Evolutionary conservation across 2,329 filamentous ascomycete species (phyloP), one percentile per base, ranked within the genome.

Genomic region (Lachnellula suecica): DNA sequence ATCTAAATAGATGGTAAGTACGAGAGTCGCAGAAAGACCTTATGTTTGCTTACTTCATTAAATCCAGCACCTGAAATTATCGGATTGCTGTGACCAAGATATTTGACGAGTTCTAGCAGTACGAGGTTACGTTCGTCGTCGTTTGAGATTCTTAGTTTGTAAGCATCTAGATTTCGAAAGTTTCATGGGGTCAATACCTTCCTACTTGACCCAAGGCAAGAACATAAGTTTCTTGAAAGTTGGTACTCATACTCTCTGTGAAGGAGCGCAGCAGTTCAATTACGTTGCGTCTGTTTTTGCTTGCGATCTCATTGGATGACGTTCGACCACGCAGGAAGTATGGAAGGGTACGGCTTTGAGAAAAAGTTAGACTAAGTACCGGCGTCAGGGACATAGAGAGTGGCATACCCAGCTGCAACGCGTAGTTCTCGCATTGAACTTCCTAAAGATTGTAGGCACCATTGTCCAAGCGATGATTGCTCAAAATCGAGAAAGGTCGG

Each of bases 111-210:
- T 59, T 89, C 85, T 51, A 96, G 79, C 25, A 99, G 75, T 20
- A 94, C 87, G 47, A 97, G 81, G 61, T 94, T 94, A 50, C 96
- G 81, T 66, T 96, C 91, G 57, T 93, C 84, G 56, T 94, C 89
- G 15, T 83, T 81, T 41, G 89, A 87, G 9, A 87, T 79, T 52
- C 84, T 86, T 48, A 15, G 4, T 2, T n/a, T 17, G 38, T 62
- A 31, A 60, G 48, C 25, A 27, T 48, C 9, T n/a, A 40, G 44
- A 13, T 25, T 48, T 44, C 11, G 35, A 6, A 15, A 41, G 11
- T 51, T 9, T 11, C 19, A 47, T 4, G 22, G 34, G 24, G 38
- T n/a, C 66, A 74, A 62, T 72, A 85, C 80, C 82, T 79, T 55
- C 90, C 93, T 44, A 96, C 77, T 65, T 91, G 87, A n/a, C 88